These are phyloP conservation scores for Sporisorium sorghi DNA, from an alignment of 1,284 basidiomycete species.

Conservation along the genomic window DNA sequence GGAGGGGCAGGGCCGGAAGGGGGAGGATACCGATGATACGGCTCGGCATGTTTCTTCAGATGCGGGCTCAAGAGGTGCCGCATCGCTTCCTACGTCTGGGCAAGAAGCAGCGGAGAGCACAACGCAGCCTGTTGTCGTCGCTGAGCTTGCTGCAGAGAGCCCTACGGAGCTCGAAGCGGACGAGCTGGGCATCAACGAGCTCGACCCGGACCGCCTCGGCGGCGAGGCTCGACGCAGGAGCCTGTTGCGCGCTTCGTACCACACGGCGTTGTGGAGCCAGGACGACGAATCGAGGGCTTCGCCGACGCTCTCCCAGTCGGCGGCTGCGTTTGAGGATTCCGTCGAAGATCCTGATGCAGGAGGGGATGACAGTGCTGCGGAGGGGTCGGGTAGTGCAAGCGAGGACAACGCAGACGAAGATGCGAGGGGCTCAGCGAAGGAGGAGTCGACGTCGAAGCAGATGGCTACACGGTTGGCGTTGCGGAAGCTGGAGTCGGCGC, in stretches of 20 bases:
- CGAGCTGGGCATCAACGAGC: neutral
- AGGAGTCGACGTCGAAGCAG: constrained; percentile 21
- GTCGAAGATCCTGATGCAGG: neutral
- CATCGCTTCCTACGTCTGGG: neutral
- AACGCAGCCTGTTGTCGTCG: neutral
- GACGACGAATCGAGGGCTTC: constrained; percentile 19
- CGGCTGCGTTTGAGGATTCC: neutral
- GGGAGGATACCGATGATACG: neutral
- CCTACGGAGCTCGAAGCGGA: neutral
- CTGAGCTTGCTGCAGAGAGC: neutral
- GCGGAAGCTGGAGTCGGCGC: constrained; percentile 25
- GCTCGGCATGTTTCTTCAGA: neutral
- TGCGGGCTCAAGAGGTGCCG: neutral
- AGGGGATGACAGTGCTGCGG: constrained; percentile 2
- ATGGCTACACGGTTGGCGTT: constrained; percentile 20
- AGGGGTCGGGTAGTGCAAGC: neutral
- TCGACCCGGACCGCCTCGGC: constrained; percentile 1
- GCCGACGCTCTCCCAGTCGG: constrained; percentile 1
- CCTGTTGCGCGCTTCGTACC: constrained; percentile 39
- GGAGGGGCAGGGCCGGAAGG: neutral
- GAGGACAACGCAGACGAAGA: constrained; percentile 5
- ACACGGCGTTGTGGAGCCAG: constrained; percentile 41
- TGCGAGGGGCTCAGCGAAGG: too few relatives aligned
- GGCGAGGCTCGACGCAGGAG: constrained; percentile 3
- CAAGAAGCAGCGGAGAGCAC: neutral